Evolutionary conservation across 768 basidiomycete genomes (phyloP).

Genomic region (Lactarius pseudohatsudake): DNA sequence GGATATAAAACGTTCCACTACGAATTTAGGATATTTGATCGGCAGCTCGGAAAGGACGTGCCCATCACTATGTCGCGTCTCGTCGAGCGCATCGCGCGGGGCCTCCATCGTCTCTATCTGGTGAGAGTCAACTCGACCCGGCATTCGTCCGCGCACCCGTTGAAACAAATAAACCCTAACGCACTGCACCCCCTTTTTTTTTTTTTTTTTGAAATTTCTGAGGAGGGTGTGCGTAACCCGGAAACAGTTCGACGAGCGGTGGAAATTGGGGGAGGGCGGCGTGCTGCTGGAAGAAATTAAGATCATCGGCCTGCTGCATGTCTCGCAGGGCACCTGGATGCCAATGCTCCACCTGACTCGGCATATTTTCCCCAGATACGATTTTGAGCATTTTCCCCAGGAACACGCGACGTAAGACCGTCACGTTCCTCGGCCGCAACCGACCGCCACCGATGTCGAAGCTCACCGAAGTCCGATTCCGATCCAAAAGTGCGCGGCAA

Average conservation of each 20-base stretch:
- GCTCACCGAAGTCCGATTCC: too few relatives aligned
- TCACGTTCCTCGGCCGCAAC: too few relatives aligned
- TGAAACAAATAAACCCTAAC: neutral
- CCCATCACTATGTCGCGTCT: slow-evolving; percentile 9
- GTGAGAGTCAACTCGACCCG: neutral
- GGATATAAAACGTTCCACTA: slow-evolving; percentile 16
- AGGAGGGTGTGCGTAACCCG: neutral
- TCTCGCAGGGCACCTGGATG: slow-evolving; percentile 5
- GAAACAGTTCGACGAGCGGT: neutral
- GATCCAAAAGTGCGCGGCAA: too few relatives aligned
- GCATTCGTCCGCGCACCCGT: neutral
- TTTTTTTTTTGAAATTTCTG: too few relatives aligned
- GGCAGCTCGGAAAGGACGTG: neutral
- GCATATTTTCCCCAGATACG: neutral
- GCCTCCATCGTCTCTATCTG: neutral
- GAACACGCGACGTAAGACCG: neutral
- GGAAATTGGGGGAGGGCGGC: neutral
- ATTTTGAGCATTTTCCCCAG: neutral
- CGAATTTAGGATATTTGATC: slow-evolving; percentile 19
- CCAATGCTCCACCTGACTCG: neutral
- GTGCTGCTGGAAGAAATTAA: neutral
- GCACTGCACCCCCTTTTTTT: neutral
- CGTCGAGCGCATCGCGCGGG: neutral
- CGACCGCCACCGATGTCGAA: too few relatives aligned
- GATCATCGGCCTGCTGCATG: slow-evolving; percentile 4